Conservation (phyloP, 2,329 filamentous ascomycete genomes). For the Pseudopithomyces chartarum region DNA sequence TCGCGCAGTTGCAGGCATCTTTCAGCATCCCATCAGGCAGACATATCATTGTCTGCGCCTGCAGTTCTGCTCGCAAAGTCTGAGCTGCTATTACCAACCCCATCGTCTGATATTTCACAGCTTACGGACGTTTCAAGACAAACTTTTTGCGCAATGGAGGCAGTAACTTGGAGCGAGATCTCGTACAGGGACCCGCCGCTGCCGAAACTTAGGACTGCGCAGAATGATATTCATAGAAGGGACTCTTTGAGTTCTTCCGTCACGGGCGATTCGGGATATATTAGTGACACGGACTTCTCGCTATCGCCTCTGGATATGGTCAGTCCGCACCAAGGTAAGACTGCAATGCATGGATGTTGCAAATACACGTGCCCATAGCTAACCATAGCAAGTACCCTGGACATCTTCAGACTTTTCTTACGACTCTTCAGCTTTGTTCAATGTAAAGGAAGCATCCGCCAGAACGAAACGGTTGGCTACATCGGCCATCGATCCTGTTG, state of each 20-base stretch:
- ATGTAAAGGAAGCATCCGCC: conserved; percentile 8
- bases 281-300: conserved; percentile 32
- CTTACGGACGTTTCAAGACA: background rate
- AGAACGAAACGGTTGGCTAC: conserved; percentile 3
- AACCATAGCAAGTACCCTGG: background rate
- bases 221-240: conserved; percentile 19
- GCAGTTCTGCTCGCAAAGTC: background rate
- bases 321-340: conserved; percentile 20
- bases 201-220: conserved; percentile 23
- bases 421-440: conserved; percentile 10
- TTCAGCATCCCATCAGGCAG: conserved; percentile 9
- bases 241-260: conserved; percentile 33
- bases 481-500: conserved; percentile 4
- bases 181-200: conserved; percentile 15
- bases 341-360: too few species aligned
- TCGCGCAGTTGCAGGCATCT: conserved; percentile 10
- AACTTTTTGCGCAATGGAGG: conserved; percentile 14
- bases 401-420: conserved; percentile 8
- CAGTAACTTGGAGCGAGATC: conserved; percentile 4
- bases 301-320: conserved; percentile 31
- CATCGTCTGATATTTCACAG: background rate
- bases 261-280: conserved; percentile 39
- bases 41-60: conserved; percentile 4
- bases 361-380: conserved; percentile 10
- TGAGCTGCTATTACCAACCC: background rate